These are phyloP conservation scores for Apiotrichum sp. DNA, from an alignment of 1,284 basidiomycete species.

Conservation along the genomic window DNA sequence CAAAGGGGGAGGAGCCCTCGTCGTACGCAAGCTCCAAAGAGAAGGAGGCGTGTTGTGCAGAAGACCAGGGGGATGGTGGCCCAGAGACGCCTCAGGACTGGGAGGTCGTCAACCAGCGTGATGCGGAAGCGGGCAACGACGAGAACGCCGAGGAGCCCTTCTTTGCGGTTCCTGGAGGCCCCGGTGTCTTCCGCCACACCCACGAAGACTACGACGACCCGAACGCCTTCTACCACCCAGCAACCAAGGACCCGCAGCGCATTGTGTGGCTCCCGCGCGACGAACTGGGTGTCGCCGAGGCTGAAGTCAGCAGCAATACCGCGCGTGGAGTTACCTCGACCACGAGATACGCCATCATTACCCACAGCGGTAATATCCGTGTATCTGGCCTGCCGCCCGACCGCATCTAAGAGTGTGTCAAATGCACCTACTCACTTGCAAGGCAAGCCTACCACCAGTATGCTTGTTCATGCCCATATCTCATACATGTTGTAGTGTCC, in stretches of 20 bases:
- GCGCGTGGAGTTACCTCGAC: conserved; percentile 58
- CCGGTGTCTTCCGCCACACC: conserved; percentile 22
- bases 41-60: too few relatives aligned
- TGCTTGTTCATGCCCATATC: too few relatives aligned
- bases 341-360: conserved; percentile 50
- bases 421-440: too few relatives aligned
- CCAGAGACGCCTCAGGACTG: neutral
- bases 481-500: too few relatives aligned
- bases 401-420: neutral
- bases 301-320: conserved; percentile 58
- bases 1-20: too few relatives aligned
- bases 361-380: neutral
- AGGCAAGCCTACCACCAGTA: too few relatives aligned
- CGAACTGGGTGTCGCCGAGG: conserved; percentile 58
- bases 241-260: conserved; percentile 64
- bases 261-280: conserved; percentile 77
- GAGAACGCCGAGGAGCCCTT: conserved; percentile 24
- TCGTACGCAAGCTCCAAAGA: too few relatives aligned
- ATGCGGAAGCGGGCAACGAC: neutral
- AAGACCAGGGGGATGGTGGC: too few relatives aligned
- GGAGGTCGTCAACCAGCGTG: neutral
- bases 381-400: neutral
- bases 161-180: conserved; percentile 42
- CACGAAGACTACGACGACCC: conserved; percentile 30
- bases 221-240: conserved; percentile 68